Conservation (phyloP, 2,329 filamentous ascomycete genomes). For the Blastomyces parvus region DNA sequence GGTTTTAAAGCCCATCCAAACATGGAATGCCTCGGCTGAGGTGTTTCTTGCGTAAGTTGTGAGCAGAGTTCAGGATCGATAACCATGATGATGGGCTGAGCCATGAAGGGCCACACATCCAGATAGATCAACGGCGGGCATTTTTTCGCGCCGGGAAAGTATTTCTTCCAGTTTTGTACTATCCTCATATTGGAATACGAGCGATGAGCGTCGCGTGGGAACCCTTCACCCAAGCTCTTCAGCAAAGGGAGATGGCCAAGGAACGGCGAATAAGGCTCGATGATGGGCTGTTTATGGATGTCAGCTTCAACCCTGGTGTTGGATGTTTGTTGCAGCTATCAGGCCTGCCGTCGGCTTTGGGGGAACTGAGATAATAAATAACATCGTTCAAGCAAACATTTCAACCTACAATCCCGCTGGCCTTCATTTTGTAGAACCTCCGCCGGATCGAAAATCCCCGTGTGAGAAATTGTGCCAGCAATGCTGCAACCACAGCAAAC, state of each 20-base stretch:
- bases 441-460: constrained; percentile 2
- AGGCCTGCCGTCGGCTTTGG: background rate
- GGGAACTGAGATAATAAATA: background rate
- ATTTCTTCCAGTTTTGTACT: background rate
- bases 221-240: background rate
- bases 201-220: background rate
- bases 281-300: background rate
- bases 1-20: constrained; percentile 9
- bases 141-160: constrained; percentile 5
- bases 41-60: constrained; percentile 9
- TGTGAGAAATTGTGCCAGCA: background rate
- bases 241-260: background rate
- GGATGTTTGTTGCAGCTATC: background rate
- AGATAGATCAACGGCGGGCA: constrained; percentile 6
- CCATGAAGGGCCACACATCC: constrained; percentile 9
- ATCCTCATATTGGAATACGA: background rate
- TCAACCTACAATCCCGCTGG: constrained; percentile 6
- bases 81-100: constrained; percentile 8
- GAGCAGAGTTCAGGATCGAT: constrained; percentile 8
- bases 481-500: background rate
- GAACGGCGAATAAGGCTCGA: background rate
- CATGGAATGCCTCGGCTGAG: constrained; percentile 8
- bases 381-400: background rate
- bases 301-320: background rate
- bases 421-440: constrained; percentile 9